Evolutionary conservation across 805 yeast genomes (phyloP).

Genomic region (Wickerhamomyces chaumierensis): DNA sequence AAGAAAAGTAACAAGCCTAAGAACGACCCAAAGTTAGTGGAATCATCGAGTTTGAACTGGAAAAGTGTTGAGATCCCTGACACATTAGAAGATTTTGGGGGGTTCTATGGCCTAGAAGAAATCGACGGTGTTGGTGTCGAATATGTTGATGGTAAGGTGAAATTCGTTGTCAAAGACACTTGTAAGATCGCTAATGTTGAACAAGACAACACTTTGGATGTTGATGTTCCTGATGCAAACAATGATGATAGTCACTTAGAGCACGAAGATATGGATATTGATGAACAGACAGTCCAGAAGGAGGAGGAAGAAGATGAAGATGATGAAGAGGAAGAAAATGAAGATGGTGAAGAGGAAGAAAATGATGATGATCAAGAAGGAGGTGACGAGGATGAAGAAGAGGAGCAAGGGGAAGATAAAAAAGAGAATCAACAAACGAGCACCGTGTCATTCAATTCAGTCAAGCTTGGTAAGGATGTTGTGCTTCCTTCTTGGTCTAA

Average conservation of each 20-base stretch:
- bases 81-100: slow-evolving; percentile 77
- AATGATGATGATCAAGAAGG: slow-evolving; percentile 11
- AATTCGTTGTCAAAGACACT: slow-evolving; percentile 36
- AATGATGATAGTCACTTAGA: no score
- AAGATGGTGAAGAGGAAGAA: slow-evolving; percentile 9
- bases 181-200: slow-evolving; percentile 11
- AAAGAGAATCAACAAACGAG: slow-evolving; percentile 3
- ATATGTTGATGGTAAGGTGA: slow-evolving; percentile 54
- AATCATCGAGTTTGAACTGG: slow-evolving; percentile 55
- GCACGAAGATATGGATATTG: no score
- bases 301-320: slow-evolving; percentile 14
- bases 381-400: slow-evolving; percentile 9
- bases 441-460: slow-evolving; percentile 20
- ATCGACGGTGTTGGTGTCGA: slow-evolving; percentile 86
- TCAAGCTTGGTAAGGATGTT: slow-evolving; percentile 25
- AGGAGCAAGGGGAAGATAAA: slow-evolving; percentile 16
- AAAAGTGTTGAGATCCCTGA: slow-evolving; percentile 74
- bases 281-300: no score
- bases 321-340: slow-evolving; percentile 12
- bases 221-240: slow-evolving; percentile 3
- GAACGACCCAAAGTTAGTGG: slow-evolving; percentile 21
- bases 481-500: slow-evolving; percentile 53
- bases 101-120: slow-evolving; percentile 88
- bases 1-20: no score
- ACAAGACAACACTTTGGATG: slow-evolving; percentile 10